Base-by-base conservation (phyloP, 2,329 filamentous ascomycete genomes). In the Thyridium curvatum region DNA sequence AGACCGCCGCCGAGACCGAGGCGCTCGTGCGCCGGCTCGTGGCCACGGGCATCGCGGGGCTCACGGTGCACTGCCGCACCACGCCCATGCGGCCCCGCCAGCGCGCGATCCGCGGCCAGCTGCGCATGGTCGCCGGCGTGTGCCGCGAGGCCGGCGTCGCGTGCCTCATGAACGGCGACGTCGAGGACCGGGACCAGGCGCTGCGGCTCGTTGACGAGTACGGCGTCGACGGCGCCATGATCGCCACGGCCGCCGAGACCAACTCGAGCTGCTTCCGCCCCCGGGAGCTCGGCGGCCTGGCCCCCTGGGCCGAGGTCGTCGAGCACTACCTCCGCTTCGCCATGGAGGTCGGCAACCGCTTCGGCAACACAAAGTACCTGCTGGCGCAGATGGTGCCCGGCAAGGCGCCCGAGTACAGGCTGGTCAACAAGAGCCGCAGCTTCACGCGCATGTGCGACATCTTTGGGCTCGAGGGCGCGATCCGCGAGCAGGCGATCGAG, bases 61-160 rank as follows among this genome's bases (percentile, higher is more conserved):
- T 98, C 46, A 97, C 93, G 0, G 79, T 98, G 1, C 93, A 98
- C 66, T 98, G 93, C 64, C 86, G 93, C 17, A 98, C 93, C 1
- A 91, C 90, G 6, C 87, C 90, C 2, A 98, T 98, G 93, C 78
- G 93, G 30, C 90, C 91, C 2, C 73, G 90, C 35, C 89, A 97
- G 62, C 75, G 80, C 17, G 93, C 91, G 3, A 88, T 97, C 42
- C 78, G 93, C 14, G 82, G 81, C 17, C 90, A 96, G 62, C 69
- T 98, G 44, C 74, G 74, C 41, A 94, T 95, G 86, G 74, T 98
- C 34, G 84, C 77, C 1, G 69, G 79, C 5, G 71, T 95, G 2
- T 98, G 93, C 55, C 81, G 76, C 46, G 82, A 89, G 47, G 82
- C 82, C 10, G 91, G 91, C 18, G 89, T 98, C 3, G 89, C 91